Base-by-base conservation (phyloP, 306 rosid species). In the Gastrolobium villosum region DNA sequence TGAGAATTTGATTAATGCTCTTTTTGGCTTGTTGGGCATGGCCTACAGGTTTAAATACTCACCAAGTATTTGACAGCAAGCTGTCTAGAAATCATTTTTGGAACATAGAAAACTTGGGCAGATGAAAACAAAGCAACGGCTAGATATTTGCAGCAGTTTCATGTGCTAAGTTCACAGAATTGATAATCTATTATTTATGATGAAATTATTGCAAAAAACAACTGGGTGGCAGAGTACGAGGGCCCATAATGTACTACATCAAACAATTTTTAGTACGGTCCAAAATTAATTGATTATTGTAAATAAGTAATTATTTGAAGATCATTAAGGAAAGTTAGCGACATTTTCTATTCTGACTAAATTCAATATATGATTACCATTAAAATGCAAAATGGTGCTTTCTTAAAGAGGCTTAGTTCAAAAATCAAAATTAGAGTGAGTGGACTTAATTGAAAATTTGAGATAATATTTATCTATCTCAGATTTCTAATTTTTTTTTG, bases 101-200 rank as follows among this genome's bases (percentile, higher is more conserved):
- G 36, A 40, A 49, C 53, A 61, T 28, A 30, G 66, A 69, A 48
- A 73, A 62, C 10, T 66, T 32, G 37, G 68, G 44, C 74, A 76
- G 80, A 77, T 52, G 80, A 76, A 70, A 82, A 84, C 89, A 80
- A 41, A 72, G 78, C 74, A 89, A 89, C 88, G 93, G 91, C 87
- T 86, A 81, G 9, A 65, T 74, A 28, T 43, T 67, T 48, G 66
- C 82, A 53, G 41, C 41, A 69, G 20, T 31, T 52, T 67, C 87
- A 68, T 80, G 85, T 77, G 83, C 73, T 8, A 40, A 26, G 28
- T 50, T 79, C 31, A 26, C 44, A 36, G 77, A 63, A 34, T 70
- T 70, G 41, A 45, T 48, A 56, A 26, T 79, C 5, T 37, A 57
- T 73, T 10, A 45, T 66, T 81, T 84, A 2, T 30, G 7, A 35